Base-by-base conservation (phyloP, 1,139 yeast species). In the Pichia sp. region DNA sequence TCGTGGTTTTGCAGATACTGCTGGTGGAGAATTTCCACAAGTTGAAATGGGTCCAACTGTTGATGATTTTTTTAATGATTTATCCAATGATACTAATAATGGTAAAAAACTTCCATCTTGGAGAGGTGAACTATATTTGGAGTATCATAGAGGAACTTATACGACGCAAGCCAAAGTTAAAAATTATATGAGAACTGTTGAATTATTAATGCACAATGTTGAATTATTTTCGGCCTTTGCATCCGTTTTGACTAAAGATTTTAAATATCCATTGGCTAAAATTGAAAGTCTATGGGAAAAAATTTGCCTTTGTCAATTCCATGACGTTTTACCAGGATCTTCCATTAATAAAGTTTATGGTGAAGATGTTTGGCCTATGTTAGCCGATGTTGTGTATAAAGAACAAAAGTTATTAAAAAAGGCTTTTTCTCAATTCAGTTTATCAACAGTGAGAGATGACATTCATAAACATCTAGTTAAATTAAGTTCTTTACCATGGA, bases 121-220 rank as follows among this genome's bases (percentile, higher is more conserved):
- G 96, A 74, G 74, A 37, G 97, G 97, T 33, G 98, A 91, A 62
- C 74, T 91, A 47, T 91, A 91, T 63, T 74, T 91, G 57, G 98
- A 91, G 64, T 88, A 83, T 66, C 98, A 91, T 62, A 78, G 98
- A 60, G 98, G 97, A 45, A 89, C 97, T 4, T 91, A 91, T 61
- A 91, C 97, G 5, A 77, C 95, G 1, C 98, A 91, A 61, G 94
- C 95, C 0, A 76, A 78, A 45, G 81, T 86, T 37, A 91, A 91
- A 64, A 78, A 76, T 56, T 74, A 78, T 58, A 85, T 88, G 77
- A 74, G 98, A 56, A 63, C 70, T 24, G 72, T 81, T n/a, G 97
- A 91, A 63, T 64, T 79, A 37, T 71, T 80, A 55, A 68, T 91
- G 53, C 95, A 85, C 56, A 96, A 88, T 62, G 68, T 89, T 51